Evolutionary conservation across 2,329 filamentous ascomycete species (phyloP).

Genomic region (Aspergillus sp.): DNA sequence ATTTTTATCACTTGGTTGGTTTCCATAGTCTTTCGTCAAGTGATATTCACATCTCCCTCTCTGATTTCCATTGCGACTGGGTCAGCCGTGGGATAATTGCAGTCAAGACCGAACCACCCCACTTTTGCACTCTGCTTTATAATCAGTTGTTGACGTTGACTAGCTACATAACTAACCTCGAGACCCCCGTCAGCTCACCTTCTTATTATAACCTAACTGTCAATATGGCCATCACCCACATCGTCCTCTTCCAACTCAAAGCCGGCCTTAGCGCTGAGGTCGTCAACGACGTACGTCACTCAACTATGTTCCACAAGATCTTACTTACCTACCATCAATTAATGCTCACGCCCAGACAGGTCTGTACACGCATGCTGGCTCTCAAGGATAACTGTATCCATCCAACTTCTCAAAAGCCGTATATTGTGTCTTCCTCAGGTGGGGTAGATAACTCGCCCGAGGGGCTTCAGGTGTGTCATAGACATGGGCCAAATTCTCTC

Average conservation of each 20-base stretch:
- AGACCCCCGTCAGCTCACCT: not conserved
- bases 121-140: not conserved
- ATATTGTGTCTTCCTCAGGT: constrained; percentile 10
- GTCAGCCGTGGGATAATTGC: not conserved
- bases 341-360: constrained; percentile 37
- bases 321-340: no score
- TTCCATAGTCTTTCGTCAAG: not conserved
- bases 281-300: constrained; percentile 55
- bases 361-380: constrained; percentile 56
- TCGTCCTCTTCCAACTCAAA: constrained; percentile 69
- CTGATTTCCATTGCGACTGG: not conserved
- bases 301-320: not conserved
- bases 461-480: constrained; percentile 54
- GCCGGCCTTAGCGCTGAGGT: constrained; percentile 48
- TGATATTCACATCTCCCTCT: not conserved
- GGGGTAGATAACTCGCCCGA: constrained; percentile 32
- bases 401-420: constrained; percentile 53
- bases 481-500: not conserved
- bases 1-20: no score
- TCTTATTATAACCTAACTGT: not conserved
- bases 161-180: not conserved
- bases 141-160: not conserved
- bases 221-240: constrained; percentile 65
- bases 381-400: constrained; percentile 61
- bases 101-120: not conserved